A percentile compares a stretch with the other conserved stretches of the same genome.
phyloP scores from a whole-genome alignment of 106 monocot genomes.

The Acorus calamus region DNA sequence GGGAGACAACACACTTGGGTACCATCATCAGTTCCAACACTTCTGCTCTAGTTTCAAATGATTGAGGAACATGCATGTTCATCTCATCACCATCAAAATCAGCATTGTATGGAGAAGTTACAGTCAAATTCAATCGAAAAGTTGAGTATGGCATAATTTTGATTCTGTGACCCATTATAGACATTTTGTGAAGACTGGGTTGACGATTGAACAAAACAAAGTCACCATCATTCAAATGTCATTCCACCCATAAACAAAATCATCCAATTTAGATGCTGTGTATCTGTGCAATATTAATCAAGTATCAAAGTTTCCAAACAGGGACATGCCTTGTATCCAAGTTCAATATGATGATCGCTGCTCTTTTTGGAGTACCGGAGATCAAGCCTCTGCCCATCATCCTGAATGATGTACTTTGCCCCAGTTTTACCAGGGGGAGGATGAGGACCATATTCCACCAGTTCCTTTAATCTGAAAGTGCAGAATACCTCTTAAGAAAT shows the following conservation, averaged over 20 bases:
- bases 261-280: background rate
- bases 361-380: slow-evolving; percentile 91
- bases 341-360: slow-evolving; percentile 95
- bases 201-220: slow-evolving; percentile 98
- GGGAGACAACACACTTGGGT: slow-evolving; percentile 96
- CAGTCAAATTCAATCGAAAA: slow-evolving; percentile 91
- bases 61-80: slow-evolving; percentile 99
- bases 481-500: background rate
- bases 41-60: slow-evolving; percentile 96
- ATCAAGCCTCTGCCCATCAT: slow-evolving; percentile 98
- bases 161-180: slow-evolving; percentile 95
- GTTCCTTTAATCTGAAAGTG: slow-evolving; percentile 65
- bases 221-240: slow-evolving; percentile 93
- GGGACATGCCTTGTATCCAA: slow-evolving; percentile 79
- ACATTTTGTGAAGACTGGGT: slow-evolving; percentile 99
- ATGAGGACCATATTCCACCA: slow-evolving; percentile 98
- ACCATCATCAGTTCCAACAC: slow-evolving; percentile 99
- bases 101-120: slow-evolving; percentile 97
- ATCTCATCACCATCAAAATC: slow-evolving; percentile 99
- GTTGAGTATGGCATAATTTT: slow-evolving; percentile 99
- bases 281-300: too few relatives aligned
- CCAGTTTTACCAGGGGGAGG: slow-evolving; percentile 99
- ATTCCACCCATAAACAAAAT: slow-evolving; percentile 60
- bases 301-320: background rate
- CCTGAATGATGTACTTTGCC: slow-evolving; percentile 92